Evolutionary conservation across 169 alveolate species (phyloP).

Genomic region (Cardiosporidium cionae): DNA sequence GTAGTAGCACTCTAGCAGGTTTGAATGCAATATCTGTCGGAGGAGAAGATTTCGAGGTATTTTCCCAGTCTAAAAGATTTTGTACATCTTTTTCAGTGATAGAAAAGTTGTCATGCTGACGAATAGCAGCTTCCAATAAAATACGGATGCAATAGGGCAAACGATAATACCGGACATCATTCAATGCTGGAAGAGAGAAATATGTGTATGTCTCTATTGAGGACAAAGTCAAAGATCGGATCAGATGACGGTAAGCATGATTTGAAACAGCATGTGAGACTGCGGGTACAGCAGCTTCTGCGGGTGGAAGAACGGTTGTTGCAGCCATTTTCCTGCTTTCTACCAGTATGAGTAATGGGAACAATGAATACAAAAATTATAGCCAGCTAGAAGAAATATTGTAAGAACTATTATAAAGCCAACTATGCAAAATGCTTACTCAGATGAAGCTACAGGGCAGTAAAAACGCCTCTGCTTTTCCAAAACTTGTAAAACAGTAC

Average conservation of each 20-base stretch:
- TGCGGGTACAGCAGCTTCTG: too few species aligned
- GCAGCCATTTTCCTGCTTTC: too few species aligned
- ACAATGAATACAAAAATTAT: too few species aligned
- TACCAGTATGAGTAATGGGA: too few species aligned
- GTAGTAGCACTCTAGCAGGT: conserved; percentile 90
- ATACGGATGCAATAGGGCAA: conserved; percentile 85
- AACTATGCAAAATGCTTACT: too few species aligned
- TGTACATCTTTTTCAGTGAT: conserved; percentile 81
- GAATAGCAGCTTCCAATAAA: conserved; percentile 83
- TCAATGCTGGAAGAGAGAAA: background rate
- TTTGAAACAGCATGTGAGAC: too few species aligned
- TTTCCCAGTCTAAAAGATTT: conserved; percentile 81
- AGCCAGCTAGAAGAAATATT: too few species aligned
- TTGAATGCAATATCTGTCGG: conserved; percentile 86
- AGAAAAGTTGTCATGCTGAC: conserved; percentile 87
- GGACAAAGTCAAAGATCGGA: background rate
- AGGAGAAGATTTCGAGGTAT: conserved; percentile 44
- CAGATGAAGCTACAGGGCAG: too few species aligned
- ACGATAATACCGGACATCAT: background rate
- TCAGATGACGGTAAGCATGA: background rate
- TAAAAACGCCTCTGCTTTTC: too few species aligned
- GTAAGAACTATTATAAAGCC: too few species aligned
- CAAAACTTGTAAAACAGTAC: too few species aligned
- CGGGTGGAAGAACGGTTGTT: too few species aligned
- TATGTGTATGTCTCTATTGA: background rate